These are phyloP conservation scores for Phytophthora crassamura DNA, from an alignment of 352 stramenopile genomes.

Conservation along the genomic window DNA sequence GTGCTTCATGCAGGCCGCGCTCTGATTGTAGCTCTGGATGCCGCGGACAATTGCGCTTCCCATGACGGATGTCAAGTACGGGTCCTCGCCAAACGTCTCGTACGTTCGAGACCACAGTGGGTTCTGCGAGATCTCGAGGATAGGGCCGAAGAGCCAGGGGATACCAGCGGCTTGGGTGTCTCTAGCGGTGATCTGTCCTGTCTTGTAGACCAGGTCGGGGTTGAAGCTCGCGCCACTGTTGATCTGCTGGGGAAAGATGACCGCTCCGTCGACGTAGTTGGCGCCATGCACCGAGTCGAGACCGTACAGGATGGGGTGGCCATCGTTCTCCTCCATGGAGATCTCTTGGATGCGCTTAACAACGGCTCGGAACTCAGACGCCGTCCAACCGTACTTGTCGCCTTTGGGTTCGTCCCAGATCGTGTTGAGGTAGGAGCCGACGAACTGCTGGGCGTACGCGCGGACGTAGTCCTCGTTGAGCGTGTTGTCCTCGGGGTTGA, in stretches of 20 bases:
- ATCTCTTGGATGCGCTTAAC: conserved; percentile 79
- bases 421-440: conserved; percentile 90
- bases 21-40: conserved; percentile 69
- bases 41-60: conserved; percentile 59
- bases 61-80: conserved; percentile 35
- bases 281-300: conserved; percentile 91
- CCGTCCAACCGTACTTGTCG: conserved; percentile 54
- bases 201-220: conserved; percentile 58
- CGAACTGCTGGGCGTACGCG: conserved; percentile 71
- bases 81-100: conserved; percentile 94
- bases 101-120: conserved; percentile 88
- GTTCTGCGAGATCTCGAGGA: conserved; percentile 84
- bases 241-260: conserved; percentile 90
- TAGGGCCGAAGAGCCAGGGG: conserved; percentile 89
- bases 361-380: conserved; percentile 64
- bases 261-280: conserved; percentile 80
- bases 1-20: conserved; percentile 88
- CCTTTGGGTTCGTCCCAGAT: conserved; percentile 52
- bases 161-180: conserved; percentile 89
- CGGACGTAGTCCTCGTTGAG: conserved; percentile 63
- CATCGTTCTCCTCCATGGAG: conserved; percentile 61
- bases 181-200: conserved; percentile 71
- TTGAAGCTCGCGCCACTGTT: conserved; percentile 91
- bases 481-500: conserved; percentile 61
- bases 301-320: conserved; percentile 80